phyloP scores from a whole-genome alignment of 306 rosid species.

The Mucuna pruriens region DNA sequence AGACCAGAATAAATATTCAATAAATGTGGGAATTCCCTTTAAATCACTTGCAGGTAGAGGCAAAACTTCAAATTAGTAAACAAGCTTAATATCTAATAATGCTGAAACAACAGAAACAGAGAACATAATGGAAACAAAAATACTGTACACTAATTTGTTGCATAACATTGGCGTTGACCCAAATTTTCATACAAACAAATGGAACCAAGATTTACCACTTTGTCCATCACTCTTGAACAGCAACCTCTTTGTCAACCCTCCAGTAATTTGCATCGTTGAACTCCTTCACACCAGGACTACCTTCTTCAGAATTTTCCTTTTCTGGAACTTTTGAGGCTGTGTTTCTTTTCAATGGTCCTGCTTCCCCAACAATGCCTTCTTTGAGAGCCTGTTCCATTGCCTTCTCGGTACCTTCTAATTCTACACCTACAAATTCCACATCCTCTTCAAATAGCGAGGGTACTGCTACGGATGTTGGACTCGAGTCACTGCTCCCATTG shows the following conservation, averaged over 20 bases:
- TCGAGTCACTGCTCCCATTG: neutral
- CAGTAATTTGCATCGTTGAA: conserved; percentile 96
- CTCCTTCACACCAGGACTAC: conserved; percentile 70
- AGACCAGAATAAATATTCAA: conserved; percentile 35
- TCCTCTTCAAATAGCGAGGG: conserved; percentile 94
- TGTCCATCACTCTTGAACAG: conserved; percentile 71
- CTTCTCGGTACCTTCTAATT: conserved; percentile 84
- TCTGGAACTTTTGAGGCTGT: conserved; percentile 55
- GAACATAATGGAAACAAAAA: conserved; percentile 64
- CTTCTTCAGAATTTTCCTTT: conserved; percentile 78
- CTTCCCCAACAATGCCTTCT: conserved; percentile 97
- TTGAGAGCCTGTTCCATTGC: conserved; percentile 95
- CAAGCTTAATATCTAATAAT: conserved; percentile 59
- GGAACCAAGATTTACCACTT: conserved; percentile 31
- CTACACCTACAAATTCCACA: conserved; percentile 95
- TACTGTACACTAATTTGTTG: conserved; percentile 78
- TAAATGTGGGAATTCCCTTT: conserved; percentile 49
- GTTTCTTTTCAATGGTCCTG: conserved; percentile 85
- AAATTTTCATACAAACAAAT: conserved; percentile 46
- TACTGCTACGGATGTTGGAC: conserved; percentile 36
- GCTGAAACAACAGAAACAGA: conserved; percentile 56
- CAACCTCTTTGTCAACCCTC: conserved; percentile 96
- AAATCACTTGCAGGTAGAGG: conserved; percentile 53
- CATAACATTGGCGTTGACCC: conserved; percentile 39
- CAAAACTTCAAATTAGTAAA: conserved; percentile 65